Percentiles rank a stretch among this genome's conserved stretches.
Conservation (phyloP, 2,329 filamentous ascomycete species). For the Pyrenophora seminiperda region DNA sequence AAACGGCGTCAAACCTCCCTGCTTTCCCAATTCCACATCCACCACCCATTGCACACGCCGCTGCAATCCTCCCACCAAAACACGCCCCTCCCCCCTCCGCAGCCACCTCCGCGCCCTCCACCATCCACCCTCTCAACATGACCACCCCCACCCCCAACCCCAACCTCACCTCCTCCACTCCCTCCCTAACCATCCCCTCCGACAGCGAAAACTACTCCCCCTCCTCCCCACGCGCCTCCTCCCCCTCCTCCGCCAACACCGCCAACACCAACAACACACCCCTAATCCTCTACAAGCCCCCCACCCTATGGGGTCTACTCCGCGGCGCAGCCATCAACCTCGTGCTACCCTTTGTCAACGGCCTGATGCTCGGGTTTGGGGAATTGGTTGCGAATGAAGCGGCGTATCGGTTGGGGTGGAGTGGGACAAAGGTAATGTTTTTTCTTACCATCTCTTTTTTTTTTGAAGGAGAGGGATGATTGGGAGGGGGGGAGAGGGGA, state of each 20-base stretch:
- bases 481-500: too few species aligned
- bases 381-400: slow-evolving; percentile 96
- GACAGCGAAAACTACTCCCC: slow-evolving; percentile 81
- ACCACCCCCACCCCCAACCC: slow-evolving; percentile 38
- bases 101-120: not conserved
- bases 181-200: slow-evolving; percentile 76
- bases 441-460: not conserved
- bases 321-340: slow-evolving; percentile 94
- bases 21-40: too few species aligned
- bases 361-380: slow-evolving; percentile 96
- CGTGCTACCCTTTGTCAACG: slow-evolving; percentile 94
- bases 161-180: slow-evolving; percentile 71
- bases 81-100: not conserved
- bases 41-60: slow-evolving; percentile 5
- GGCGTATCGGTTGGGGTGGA: slow-evolving; percentile 91
- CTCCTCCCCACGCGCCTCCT: slow-evolving; percentile 66
- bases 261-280: slow-evolving; percentile 66
- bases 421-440: slow-evolving; percentile 80
- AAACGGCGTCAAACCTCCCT: too few species aligned
- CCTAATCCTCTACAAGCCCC: slow-evolving; percentile 85
- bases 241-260: slow-evolving; percentile 63
- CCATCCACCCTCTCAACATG: slow-evolving; percentile 15
- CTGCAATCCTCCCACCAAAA: not conserved
- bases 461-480: not conserved
- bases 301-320: slow-evolving; percentile 82